Conservation (phyloP, 768 basidiomycete species). For the Cyclocybe cylindracea region DNA sequence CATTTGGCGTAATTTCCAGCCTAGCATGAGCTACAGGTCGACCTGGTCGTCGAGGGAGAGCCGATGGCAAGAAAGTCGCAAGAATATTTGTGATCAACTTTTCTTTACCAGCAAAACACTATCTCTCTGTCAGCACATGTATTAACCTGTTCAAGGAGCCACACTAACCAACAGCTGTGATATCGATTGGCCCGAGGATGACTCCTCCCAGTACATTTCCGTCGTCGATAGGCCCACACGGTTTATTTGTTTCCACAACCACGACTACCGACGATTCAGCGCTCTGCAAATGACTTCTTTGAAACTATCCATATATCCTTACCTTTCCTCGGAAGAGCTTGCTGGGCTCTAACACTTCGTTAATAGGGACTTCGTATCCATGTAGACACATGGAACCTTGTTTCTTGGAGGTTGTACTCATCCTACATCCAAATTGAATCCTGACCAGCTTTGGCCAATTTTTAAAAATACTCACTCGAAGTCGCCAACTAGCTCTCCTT, state of each 20-base stretch:
- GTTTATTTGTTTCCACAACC: constrained; percentile 17
- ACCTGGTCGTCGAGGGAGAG: constrained; percentile 33
- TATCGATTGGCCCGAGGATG: constrained; percentile 6
- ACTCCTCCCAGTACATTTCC: constrained; percentile 17
- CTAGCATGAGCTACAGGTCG: constrained; percentile 32
- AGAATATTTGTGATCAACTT: constrained; percentile 30
- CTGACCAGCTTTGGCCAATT: background rate
- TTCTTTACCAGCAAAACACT: constrained; percentile 45
- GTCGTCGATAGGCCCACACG: constrained; percentile 3
- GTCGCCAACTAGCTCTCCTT: constrained; percentile 46
- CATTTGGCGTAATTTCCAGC: constrained; percentile 38
- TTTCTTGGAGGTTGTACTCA: background rate
- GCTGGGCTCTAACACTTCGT: constrained; percentile 33
- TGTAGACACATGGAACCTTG: constrained; percentile 33
- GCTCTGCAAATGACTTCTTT: background rate
- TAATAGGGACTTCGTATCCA: constrained; percentile 36
- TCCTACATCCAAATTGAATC: background rate
- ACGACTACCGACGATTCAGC: constrained; percentile 8
- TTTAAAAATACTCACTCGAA: constrained; percentile 39
- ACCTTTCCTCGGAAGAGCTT: constrained; percentile 35
- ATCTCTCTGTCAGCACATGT: background rate
- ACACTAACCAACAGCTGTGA: background rate
- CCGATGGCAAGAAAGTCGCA: constrained; percentile 40
- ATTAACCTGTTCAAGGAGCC: too few relatives aligned
- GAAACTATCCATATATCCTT: background rate